phyloP scores from a whole-genome alignment of 116 monocot genomes.

The Zostera marina region DNA sequence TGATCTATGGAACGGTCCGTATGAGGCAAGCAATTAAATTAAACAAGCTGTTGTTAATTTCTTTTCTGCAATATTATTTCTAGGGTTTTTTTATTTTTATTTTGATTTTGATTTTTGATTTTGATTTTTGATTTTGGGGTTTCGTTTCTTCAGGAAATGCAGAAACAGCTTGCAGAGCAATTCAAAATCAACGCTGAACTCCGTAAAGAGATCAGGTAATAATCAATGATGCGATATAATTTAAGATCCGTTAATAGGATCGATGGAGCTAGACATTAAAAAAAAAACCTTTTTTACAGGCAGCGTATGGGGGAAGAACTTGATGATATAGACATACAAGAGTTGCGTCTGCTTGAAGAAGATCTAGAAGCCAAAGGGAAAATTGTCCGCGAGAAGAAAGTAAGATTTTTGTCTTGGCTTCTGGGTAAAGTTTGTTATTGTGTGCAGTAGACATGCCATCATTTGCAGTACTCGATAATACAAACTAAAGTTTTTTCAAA shows the following conservation, averaged over 20 bases:
- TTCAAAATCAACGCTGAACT: slow-evolving; percentile 53
- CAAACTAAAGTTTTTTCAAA: no score
- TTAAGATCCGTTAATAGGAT: no score
- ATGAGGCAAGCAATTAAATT: slow-evolving; percentile 36
- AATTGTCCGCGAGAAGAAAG: slow-evolving; percentile 52
- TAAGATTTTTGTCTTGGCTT: no score
- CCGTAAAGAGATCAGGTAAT: slow-evolving; percentile 50
- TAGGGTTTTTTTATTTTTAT: no score
- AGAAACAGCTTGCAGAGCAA: slow-evolving; percentile 39
- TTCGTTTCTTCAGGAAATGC: slow-evolving; percentile 36
- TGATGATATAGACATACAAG: slow-evolving; percentile 38
- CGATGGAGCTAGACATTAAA: no score
- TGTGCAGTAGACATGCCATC: no score
- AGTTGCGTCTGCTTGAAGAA: slow-evolving; percentile 75
- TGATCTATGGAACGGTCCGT: slow-evolving; percentile 50
- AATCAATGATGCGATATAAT: background rate
- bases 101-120: no score
- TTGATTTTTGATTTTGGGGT: background rate
- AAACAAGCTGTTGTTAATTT: no score
- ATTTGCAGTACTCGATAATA: no score
- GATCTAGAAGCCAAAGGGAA: slow-evolving; percentile 48
- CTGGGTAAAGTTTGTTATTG: no score
- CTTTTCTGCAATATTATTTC: no score
- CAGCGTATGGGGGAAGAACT: slow-evolving; percentile 60
- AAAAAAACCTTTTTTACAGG: slow-evolving; percentile 10